A percentile compares a stretch with the other conserved stretches of the same genome.
These are phyloP conservation scores for Sordariomycetes sp. DNA, from an alignment of 2,329 filamentous ascomycete species.

Conservation along the genomic window DNA sequence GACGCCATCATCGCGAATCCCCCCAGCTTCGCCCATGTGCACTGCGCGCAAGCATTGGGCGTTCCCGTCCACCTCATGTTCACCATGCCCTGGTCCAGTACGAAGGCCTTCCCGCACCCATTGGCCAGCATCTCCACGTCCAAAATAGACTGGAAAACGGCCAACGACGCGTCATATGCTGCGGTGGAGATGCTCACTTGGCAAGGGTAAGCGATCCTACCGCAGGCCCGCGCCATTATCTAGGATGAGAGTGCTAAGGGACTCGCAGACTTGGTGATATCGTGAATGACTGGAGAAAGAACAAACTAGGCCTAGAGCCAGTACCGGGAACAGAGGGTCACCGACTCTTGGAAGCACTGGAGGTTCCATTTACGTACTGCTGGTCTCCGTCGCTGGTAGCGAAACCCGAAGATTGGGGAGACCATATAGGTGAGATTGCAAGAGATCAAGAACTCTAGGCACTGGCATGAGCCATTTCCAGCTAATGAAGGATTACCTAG, in stretches of 20 bases:
- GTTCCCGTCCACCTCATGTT: constrained; percentile 97
- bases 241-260: background rate
- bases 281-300: constrained; percentile 60
- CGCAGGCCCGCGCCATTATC: background rate
- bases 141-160: constrained; percentile 67
- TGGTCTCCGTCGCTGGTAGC: constrained; percentile 61
- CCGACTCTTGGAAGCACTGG: constrained; percentile 50
- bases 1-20: constrained; percentile 88
- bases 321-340: constrained; percentile 52
- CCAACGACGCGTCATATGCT: constrained; percentile 87
- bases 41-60: constrained; percentile 85
- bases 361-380: constrained; percentile 60
- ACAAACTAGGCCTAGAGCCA: constrained; percentile 50
- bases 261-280: constrained; percentile 50
- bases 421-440: constrained; percentile 25
- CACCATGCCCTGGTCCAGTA: constrained; percentile 98
- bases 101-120: constrained; percentile 89
- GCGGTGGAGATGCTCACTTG: constrained; percentile 82
- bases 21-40: constrained; percentile 93
- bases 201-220: constrained; percentile 42
- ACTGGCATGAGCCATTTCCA: background rate
- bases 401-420: constrained; percentile 54
- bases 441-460: background rate
- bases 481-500: constrained; percentile 37
- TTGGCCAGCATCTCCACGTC: constrained; percentile 68